Evolutionary conservation across 352 stramenopile genomes (phyloP).

Genomic region (Phytopythium aichiense): DNA sequence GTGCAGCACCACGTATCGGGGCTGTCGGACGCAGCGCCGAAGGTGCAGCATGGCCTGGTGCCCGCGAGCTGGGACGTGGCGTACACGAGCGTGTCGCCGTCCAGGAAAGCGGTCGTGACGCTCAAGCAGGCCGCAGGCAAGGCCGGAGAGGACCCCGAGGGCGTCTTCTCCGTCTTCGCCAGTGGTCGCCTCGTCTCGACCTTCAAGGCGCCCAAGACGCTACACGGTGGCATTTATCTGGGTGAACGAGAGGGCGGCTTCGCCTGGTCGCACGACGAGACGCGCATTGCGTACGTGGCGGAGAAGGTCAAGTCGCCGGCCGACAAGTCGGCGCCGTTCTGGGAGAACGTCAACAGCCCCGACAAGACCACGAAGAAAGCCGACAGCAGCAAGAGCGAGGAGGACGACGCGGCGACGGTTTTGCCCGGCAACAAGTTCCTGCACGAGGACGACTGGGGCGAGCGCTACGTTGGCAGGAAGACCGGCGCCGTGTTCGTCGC

Average conservation of each 20-base stretch:
- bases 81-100: conserved; percentile 55
- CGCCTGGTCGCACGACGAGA: conserved; percentile 73
- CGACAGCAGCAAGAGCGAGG: conserved; percentile 9
- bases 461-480: conserved; percentile 80
- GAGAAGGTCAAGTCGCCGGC: conserved; percentile 47
- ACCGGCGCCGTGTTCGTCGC: conserved; percentile 65
- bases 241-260: conserved; percentile 70
- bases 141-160: conserved; percentile 24
- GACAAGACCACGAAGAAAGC: conserved; percentile 10
- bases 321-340: conserved; percentile 30
- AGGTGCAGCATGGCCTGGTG: conserved; percentile 29
- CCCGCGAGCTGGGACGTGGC: conserved; percentile 35
- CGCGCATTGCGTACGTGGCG: conserved; percentile 64
- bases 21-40: conserved; percentile 13
- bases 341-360: conserved; percentile 46
- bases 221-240: conserved; percentile 67
- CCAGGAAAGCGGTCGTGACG: conserved; percentile 41
- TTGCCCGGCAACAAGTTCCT: conserved; percentile 59
- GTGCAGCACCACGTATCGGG: conserved; percentile 40
- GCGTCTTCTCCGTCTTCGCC: conserved; percentile 53
- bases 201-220: conserved; percentile 65
- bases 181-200: conserved; percentile 30
- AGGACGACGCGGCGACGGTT: conserved; percentile 3
- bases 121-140: conserved; percentile 54
- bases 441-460: conserved; percentile 76